phyloP scores from a whole-genome alignment of 768 basidiomycete genomes.

The Psilocybe tampanensis region DNA sequence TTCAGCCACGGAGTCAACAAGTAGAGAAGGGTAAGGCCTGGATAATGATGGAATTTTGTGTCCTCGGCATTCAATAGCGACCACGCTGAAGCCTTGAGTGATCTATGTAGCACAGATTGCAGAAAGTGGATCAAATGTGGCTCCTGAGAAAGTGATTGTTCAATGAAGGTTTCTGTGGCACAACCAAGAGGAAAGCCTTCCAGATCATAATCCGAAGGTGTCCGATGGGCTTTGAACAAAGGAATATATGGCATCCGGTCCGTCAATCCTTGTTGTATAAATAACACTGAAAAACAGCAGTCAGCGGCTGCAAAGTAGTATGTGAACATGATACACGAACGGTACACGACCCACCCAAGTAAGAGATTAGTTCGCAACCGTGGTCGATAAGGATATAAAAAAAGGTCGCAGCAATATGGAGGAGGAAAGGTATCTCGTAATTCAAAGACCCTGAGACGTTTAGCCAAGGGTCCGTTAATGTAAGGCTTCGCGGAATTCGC shows the following conservation, averaged over 20 bases:
- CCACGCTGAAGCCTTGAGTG: neutral
- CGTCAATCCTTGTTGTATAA: neutral
- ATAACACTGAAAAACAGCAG: neutral
- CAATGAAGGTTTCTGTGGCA: neutral
- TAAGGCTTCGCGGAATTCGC: neutral
- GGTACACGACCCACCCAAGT: neutral
- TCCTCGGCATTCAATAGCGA: neutral
- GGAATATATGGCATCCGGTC: neutral
- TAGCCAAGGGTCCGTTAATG: neutral
- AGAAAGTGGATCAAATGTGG: neutral
- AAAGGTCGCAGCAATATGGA: neutral
- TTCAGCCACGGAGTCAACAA: too few relatives aligned
- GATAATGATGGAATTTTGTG: too few relatives aligned
- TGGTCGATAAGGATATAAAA: neutral
- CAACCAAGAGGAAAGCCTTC: neutral
- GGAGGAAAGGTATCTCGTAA: neutral
- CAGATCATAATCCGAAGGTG: neutral
- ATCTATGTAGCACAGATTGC: neutral
- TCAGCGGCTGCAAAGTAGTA: neutral
- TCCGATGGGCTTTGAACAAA: neutral
- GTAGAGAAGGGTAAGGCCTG: too few relatives aligned
- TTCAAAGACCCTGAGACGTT: neutral
- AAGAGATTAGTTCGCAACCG: neutral
- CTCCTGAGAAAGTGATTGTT: neutral
- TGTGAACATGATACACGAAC: neutral